Base-by-base conservation (phyloP, 805 yeast genomes). In the Candida tammaniensis region DNA sequence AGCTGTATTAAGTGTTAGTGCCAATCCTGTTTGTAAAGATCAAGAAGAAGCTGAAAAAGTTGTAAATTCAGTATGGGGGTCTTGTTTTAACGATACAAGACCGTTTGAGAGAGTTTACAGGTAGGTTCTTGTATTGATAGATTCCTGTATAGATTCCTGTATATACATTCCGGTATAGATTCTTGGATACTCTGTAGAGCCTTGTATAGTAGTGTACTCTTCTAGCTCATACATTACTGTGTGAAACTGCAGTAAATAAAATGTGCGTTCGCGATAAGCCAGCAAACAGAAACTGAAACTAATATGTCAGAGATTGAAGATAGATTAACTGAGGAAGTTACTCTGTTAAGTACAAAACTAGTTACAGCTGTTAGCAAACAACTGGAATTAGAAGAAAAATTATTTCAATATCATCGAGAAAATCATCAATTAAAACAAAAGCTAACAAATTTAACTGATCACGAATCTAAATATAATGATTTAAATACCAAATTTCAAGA, bases 61-160 rank as follows among this genome's bases (percentile, higher is more conserved):
- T 4, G 96, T 93, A 3, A 78, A 84, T 43, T 82, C 84, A 46
- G 98, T 93, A 5, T 93, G 95, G 82, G 82, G 81, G 42, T 81
- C 91, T 30, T 93, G 98, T 56, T 93, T 88, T 55, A 82, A 80
- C 50, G 98, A 93, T 53, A 91, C 98, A 2, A 70, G 98, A 51
- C 98, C 98, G 1, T 93, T 87, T 59, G 98, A 93, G 49, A 81
- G 86, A 51, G 89, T 93, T 22, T 93, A 86, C 55, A 71, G 87
- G 41, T 83, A 60, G n/a, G n/a, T n/a, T n/a, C n/a, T n/a, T n/a
- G n/a, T n/a, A n/a, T n/a, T n/a, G n/a, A n/a, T n/a, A n/a, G n/a
- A n/a, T n/a, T n/a, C n/a, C n/a, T n/a, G n/a, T n/a, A n/a, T n/a
- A n/a, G n/a, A n/a, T n/a, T n/a, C n/a, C n/a, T n/a, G n/a, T n/a